Evolutionary conservation across 306 rosid species (phyloP).

Genomic region (Prosopis cineraria): DNA sequence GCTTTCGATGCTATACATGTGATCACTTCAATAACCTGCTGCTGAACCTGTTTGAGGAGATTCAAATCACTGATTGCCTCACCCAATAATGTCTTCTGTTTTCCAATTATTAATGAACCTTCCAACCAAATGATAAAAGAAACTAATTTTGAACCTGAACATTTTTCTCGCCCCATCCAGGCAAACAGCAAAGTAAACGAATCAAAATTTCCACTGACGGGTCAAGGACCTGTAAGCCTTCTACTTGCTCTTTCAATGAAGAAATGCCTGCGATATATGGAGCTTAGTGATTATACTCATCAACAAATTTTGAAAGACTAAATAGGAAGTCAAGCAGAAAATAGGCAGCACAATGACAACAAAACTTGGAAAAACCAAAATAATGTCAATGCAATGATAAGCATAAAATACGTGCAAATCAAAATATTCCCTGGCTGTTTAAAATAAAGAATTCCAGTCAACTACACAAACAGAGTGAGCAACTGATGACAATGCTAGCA

Average conservation of each 20-base stretch:
- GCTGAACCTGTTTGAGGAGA: constrained; percentile 81
- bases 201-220: constrained; percentile 74
- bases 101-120: constrained; percentile 18
- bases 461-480: constrained; percentile 8
- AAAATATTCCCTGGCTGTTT: background rate
- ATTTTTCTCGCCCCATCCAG: constrained; percentile 99
- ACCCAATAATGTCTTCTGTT: background rate
- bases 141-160: constrained; percentile 75
- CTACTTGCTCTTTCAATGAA: constrained; percentile 84
- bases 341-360: background rate
- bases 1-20: constrained; percentile 74
- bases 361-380: background rate
- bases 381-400: constrained; percentile 11
- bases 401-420: background rate
- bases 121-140: constrained; percentile 24
- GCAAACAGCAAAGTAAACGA: constrained; percentile 82
- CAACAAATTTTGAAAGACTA: constrained; percentile 21
- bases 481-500: background rate
- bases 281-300: constrained; percentile 27
- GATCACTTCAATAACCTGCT: constrained; percentile 87
- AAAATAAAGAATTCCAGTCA: constrained; percentile 1
- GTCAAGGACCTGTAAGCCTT: constrained; percentile 69
- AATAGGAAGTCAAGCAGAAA: constrained; percentile 10
- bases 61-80: constrained; percentile 20
- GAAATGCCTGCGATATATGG: constrained; percentile 73